Evolutionary conservation across 2,329 filamentous ascomycete species (phyloP), one percentile per base, ranked within the genome.

Genomic region (Colletotrichum costaricense): DNA sequence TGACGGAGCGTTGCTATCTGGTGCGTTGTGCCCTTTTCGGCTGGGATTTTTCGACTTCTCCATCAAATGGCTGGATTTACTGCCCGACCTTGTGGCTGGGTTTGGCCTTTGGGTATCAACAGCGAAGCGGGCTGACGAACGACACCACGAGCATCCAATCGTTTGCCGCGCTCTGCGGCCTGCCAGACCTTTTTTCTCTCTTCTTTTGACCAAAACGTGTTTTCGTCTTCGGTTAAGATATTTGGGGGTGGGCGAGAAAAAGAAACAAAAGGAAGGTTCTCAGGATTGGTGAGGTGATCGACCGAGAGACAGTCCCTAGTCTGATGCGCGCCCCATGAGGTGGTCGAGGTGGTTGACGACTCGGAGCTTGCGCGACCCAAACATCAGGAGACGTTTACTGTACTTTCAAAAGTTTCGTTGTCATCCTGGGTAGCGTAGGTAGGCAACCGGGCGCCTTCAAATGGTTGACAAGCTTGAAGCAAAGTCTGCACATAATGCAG

Each of bases 31-130:
- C 67, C 57, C 66, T 74, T 71, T 58, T 67, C 58, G 60, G 55
- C 57, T 54, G 54, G 12, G 22, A 19, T 42, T 57, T 68, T 60
- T 59, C 22, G 52, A 54, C 19, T 60, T 49, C 26, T 46, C 22
- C 52, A 54, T 56, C 55, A 28, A 28, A 35, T 60, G 58, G 58
- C 63, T 70, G 46, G 33, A 22, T 75, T 75, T 72, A 63, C 42
- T 74, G 69, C 73, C 70, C 64, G 70, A 74, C 64, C 56, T 30
- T 63, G 63, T 19, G 60, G 16, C 55, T 65, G 54, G 73, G 58
- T 67, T 74, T 62, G 73, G 71, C 73, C 52, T 68, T 75, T 75
- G 74, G 74, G 74, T 75, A 75, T 64, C 74, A 74, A 75, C 57
- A 33, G 55, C 35, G 62, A 60, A 49, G 38, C 28, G 38, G 58